Base-by-base conservation (phyloP, 371 early-diverging fungal genomes). In the Rhizopus arrhizus region DNA sequence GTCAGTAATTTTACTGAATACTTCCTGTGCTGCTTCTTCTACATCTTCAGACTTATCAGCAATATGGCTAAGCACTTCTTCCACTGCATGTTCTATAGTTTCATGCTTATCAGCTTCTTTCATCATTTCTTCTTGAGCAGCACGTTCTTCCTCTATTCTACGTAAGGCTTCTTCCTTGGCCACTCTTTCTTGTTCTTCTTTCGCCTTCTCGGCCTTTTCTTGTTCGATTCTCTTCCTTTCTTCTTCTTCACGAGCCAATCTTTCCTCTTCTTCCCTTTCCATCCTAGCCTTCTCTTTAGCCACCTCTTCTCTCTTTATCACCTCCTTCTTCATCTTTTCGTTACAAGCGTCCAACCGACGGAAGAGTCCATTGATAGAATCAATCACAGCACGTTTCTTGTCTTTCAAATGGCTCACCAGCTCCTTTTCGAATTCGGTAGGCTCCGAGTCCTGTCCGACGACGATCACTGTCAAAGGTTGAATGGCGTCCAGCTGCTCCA, bases 401-500 rank as follows among this genome's bases (percentile, higher is more conserved):
- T 56, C 15, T 45, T 72, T 74, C 29, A 77, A 45, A 29, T 64
- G 59, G n/a, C 69, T 42, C 0, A 72, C 62, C n/a, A 72, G 36
- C 1, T 41, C 15, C 3, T 53, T 31, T 36, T 77, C 77, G 58
- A 57, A 63, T 3, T 53, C 56, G 12, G 61, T 68, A 10, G 66
- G 66, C 7, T 61, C 50, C 3, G 53, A 41, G 34, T 58, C 48
- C 5, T 35, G 38, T 11, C 56, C 57, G 0, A 51, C 53, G 35
- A 74, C 45, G 58, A 78, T 61, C 8, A 60, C 64, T 12, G 55
- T 56, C 34, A 58, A 54, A 15, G 78, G 78, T 45, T 66, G 62
- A 45, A 78, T 72, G 10, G 75, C 69, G 34, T 78, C 78, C 2
- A 78, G 50, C 15, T 72, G 62, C 15, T 78, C 78, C 65, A 78